Base-by-base conservation (phyloP, 129 eudicot species). In the Lactuca saligna region DNA sequence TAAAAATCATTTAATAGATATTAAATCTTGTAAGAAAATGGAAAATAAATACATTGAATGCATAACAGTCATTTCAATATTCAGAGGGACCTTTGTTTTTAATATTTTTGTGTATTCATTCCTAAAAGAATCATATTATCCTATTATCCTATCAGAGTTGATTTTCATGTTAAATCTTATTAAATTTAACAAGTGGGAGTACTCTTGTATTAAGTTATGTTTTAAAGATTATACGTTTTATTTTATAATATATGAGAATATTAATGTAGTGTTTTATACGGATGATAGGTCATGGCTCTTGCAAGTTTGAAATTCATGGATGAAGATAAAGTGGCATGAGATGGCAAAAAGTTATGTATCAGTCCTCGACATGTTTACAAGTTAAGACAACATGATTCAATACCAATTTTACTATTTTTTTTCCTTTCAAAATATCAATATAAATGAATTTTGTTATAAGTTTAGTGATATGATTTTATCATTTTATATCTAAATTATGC, bases 251-350 rank as follows among this genome's bases (percentile, higher is more conserved):
- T 46, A 11, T 10, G n/a, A 46, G 51, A 46, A 2, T 46, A n/a
- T 12, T 46, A 46, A 46, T 46, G 7, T 46, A 5, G 9, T n/a
- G 29, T n/a, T 54, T 37, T 37, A 61, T 61, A 20, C n/a, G 48
- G 8, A 61, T 8, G 49, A 12, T 50, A 61, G 66, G 66, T 50
- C 66, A 61, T 61, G 66, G 66, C 37, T 15, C 50, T 15, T 61
- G 66, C 66, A 61, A 61, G 66, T 61, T 61, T 61, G 66, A 35
- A n/a, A 61, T 35, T 13, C 66, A 15, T 61, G 20, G 14, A 37
- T 61, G 66, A 61, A 61, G 50, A 35, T 38, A 20, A 44, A 60
- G 9, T 60, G 10, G 17, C n/a, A 12, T 46, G 51, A n/a, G 49
- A 12, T 42, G 49, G 51, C 29, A 46, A 46, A 8, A 46, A 46